Percentiles rank a stretch among this genome's conserved stretches.
phyloP scores from a whole-genome alignment of 164 flowering plant species.

The Cinnamomum micranthum region DNA sequence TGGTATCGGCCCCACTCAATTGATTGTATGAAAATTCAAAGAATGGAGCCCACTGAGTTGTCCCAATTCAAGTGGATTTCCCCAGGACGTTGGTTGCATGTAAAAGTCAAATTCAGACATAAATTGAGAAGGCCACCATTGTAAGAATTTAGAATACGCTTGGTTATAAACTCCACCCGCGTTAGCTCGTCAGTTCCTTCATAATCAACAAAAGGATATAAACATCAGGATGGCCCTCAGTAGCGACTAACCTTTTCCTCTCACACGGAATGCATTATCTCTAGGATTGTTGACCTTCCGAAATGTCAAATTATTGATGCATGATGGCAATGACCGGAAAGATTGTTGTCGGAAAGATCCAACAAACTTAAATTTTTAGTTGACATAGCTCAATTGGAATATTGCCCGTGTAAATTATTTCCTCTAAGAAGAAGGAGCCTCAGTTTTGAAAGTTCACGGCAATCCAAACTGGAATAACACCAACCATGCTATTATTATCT shows the following conservation, averaged over 20 bases:
- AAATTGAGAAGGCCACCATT: not conserved
- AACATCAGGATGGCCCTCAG: not conserved
- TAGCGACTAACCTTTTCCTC: no score
- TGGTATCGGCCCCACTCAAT: slow-evolving; percentile 14
- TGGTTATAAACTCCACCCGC: slow-evolving; percentile 16
- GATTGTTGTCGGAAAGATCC: slow-evolving; percentile 16
- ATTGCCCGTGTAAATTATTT: slow-evolving; percentile 9
- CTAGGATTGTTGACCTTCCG: not conserved
- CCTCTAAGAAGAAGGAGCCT: not conserved
- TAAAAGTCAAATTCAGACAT: slow-evolving; percentile 27
- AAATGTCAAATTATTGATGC: slow-evolving; percentile 8
- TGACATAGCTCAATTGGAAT: slow-evolving; percentile 14
- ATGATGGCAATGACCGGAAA: slow-evolving; percentile 11
- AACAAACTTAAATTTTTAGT: slow-evolving; percentile 4
- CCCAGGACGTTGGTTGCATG: slow-evolving; percentile 16
- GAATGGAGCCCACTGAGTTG: slow-evolving; percentile 1
- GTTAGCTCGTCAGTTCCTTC: not conserved
- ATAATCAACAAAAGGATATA: no score
- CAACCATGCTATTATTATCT: slow-evolving; percentile 13
- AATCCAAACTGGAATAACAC: slow-evolving; percentile 16
- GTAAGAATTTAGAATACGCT: slow-evolving; percentile 11
- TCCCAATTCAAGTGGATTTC: slow-evolving; percentile 21
- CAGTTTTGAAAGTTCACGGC: not conserved
- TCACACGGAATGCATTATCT: not conserved
- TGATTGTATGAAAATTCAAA: slow-evolving; percentile 21